These are phyloP conservation scores for Phytophthora chlamydospora DNA, from an alignment of 352 stramenopile genomes.

Conservation along the genomic window DNA sequence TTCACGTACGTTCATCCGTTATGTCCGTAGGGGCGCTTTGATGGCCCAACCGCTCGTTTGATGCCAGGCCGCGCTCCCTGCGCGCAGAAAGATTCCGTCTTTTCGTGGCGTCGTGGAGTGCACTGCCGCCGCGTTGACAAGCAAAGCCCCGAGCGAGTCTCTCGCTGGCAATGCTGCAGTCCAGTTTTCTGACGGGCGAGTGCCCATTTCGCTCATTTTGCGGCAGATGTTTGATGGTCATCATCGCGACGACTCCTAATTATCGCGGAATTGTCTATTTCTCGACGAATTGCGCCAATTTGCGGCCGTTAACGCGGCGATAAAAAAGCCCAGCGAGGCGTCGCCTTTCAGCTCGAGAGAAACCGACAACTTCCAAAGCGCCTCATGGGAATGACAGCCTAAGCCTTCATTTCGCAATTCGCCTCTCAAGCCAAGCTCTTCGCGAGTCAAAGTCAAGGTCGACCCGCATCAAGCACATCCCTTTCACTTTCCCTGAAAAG, in stretches of 20 bases:
- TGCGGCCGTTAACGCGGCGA: conserved; percentile 22
- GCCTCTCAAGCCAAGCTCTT: background rate
- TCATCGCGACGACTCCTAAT: no score
- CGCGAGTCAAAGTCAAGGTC: no score
- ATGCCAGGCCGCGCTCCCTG: background rate
- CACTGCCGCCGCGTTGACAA: conserved; percentile 16
- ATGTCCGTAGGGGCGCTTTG: no score
- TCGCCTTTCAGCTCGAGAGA: conserved; percentile 9
- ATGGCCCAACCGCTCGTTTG: background rate
- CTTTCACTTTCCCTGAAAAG: conserved; percentile 15
- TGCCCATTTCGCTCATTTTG: no score
- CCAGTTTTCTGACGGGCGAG: conserved; percentile 1
- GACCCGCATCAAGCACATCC: no score
- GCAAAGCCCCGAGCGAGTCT: conserved; percentile 14
- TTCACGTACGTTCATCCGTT: no score
- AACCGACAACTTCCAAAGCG: no score
- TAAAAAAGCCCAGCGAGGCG: conserved; percentile 24
- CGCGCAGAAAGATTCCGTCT: conserved; percentile 26
- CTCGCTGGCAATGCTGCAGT: conserved; percentile 28
- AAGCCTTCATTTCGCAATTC: conserved; percentile 69
- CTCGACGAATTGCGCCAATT: no score
- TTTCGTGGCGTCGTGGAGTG: conserved; percentile 24
- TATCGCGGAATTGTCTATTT: no score
- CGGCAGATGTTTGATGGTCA: conserved; percentile 29
- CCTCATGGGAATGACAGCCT: no score